Conservation (phyloP, 305 asterid genomes). For the Euphrasia arctica region DNA sequence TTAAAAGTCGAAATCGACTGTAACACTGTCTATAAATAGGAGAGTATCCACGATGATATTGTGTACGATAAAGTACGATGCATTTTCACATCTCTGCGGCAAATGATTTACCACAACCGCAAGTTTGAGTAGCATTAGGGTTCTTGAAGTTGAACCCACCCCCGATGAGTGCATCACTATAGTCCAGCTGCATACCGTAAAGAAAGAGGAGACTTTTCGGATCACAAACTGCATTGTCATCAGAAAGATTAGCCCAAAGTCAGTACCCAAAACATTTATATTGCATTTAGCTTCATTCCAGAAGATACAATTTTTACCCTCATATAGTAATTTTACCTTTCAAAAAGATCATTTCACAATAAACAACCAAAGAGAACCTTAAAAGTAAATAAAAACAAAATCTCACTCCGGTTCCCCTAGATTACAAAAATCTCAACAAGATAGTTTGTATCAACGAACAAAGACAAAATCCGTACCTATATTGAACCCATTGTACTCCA, state of each 20-base stretch:
- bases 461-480: slow-evolving; percentile 51
- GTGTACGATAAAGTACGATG: slow-evolving; percentile 15
- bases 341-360: neutral
- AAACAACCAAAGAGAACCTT: neutral
- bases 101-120: slow-evolving; percentile 96
- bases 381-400: neutral
- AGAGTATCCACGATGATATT: slow-evolving; percentile 1
- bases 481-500: slow-evolving; percentile 76
- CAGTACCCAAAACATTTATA: neutral
- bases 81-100: slow-evolving; percentile 68
- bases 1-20: neutral
- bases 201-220: slow-evolving; percentile 90
- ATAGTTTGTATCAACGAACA: neutral
- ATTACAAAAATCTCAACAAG: neutral
- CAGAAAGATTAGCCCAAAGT: neutral
- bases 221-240: slow-evolving; percentile 70
- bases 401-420: neutral
- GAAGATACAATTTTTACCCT: neutral
- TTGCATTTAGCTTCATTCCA: neutral
- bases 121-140: slow-evolving; percentile 94
- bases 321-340: neutral
- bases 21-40: neutral
- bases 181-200: slow-evolving; percentile 91
- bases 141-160: slow-evolving; percentile 94
- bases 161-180: slow-evolving; percentile 91